phyloP scores from a whole-genome alignment of 2,329 filamentous ascomycete genomes.

The Xylaria sp. region DNA sequence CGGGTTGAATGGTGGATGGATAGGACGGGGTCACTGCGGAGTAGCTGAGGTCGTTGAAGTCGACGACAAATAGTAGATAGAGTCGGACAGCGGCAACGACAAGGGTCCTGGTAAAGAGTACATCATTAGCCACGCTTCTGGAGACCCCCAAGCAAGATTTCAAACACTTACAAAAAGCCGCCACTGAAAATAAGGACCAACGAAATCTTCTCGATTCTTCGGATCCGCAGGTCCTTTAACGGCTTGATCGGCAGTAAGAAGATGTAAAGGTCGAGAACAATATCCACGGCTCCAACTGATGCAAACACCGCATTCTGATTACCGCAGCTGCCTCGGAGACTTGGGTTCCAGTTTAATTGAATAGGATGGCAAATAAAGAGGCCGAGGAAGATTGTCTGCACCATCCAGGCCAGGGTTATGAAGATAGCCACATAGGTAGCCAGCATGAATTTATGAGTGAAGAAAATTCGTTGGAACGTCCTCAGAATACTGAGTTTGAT shows the following conservation, averaged over 20 bases:
- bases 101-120: neutral
- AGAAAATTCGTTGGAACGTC: neutral
- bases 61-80: neutral
- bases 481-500: neutral
- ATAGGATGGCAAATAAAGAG: neutral
- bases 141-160: neutral
- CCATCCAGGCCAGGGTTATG: neutral
- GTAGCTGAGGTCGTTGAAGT: neutral
- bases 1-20: neutral
- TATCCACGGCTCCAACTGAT: neutral
- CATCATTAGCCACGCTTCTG: neutral
- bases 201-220: neutral
- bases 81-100: neutral
- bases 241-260: neutral
- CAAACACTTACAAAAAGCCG: neutral
- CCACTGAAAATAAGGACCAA: neutral
- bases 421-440: neutral
- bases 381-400: neutral
- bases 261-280: neutral
- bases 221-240: neutral
- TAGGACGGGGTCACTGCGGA: neutral
- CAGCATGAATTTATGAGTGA: neutral
- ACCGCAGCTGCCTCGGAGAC: neutral
- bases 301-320: neutral
- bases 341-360: neutral